Base-by-base conservation (phyloP, 768 basidiomycete species). In the Leccinum rimulosum region DNA sequence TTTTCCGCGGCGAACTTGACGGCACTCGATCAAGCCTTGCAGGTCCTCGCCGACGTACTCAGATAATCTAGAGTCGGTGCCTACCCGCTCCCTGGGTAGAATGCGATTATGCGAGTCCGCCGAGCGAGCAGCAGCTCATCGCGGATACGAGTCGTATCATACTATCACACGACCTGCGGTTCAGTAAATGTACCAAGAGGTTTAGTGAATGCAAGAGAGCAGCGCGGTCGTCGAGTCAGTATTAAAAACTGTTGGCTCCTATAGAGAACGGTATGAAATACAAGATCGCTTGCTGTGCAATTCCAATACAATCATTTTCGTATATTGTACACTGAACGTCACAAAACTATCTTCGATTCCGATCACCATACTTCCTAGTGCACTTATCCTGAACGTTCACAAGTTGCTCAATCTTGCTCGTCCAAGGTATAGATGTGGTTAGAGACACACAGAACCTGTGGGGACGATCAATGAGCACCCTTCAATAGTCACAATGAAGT, bases 61-160 rank as follows among this genome's bases (percentile, higher is more conserved):
- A 78, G 81, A 3, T 77, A 82, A 54, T 80, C 82, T 0, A 87
- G 87, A 19, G 80, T 89, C n/a, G 88, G 87, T 1, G 85, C 84
- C 2, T 77, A 87, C 50, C 86, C 87, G 1, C 63, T 87, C 10
- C 70, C 82, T 6, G 72, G 74, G 4, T 62, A 63, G 28, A 55
- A 25, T 25, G 25, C 25, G 22, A 22, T 22, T 22, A 58, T 45
- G 38, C 66, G 36, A 45, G 49, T 53, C 31, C 68, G 14, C 83
- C 79, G 2, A 76, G 73, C 0, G 84, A 86, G 65, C 76, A 80
- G 6, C 74, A 81, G 56, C 68, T 85, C 28, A 66, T 84, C 12
- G 66, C 69, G 4, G 76, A 80, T 35, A 78, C 76, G 28, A 25
- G 25, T 22, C 22, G 22, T 22, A 22, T 22, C 22, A 22, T 22